phyloP scores from a whole-genome alignment of 2,329 filamentous ascomycete genomes.

The Cladophialophora psammophila region DNA sequence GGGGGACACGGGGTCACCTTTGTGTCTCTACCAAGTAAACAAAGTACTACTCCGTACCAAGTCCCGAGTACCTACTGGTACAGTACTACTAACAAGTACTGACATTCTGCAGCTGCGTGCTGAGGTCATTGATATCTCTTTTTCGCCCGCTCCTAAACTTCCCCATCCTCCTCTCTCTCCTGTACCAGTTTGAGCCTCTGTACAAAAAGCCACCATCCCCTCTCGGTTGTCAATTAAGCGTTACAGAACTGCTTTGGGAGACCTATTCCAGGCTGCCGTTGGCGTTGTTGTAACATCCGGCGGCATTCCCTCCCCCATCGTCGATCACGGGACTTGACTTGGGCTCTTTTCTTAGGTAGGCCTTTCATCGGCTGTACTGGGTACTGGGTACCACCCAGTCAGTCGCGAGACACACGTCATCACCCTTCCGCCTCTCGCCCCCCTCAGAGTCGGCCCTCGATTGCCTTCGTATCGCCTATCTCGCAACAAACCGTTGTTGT shows the following conservation, averaged over 20 bases:
- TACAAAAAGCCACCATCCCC: conserved; percentile 14
- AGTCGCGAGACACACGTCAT: conserved; percentile 27
- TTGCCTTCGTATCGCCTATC: conserved; percentile 12
- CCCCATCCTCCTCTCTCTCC: conserved; percentile 7
- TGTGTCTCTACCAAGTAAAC: no score
- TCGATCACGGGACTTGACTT: conserved; percentile 22
- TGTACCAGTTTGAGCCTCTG: conserved; percentile 7
- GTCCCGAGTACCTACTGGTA: no score
- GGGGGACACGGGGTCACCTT: no score
- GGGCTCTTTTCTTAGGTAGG: not conserved
- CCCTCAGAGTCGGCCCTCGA: conserved; percentile 14
- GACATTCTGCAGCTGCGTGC: conserved; percentile 8
- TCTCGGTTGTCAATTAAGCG: not conserved
- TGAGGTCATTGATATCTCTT: conserved; percentile 33
- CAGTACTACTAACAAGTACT: no score
- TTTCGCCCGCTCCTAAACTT: conserved; percentile 18
- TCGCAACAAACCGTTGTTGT: not conserved
- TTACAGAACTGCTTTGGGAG: not conserved
- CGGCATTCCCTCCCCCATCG: not conserved
- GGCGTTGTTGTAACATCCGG: not conserved
- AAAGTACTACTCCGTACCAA: no score
- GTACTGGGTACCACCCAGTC: conserved; percentile 26
- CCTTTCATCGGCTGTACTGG: conserved; percentile 25
- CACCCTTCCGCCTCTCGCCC: conserved; percentile 14
- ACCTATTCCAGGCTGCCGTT: no score